Evolutionary conservation across 2,329 filamentous ascomycete species (phyloP), one percentile per base, ranked within the genome.

Genomic region (Nemania sp.): DNA sequence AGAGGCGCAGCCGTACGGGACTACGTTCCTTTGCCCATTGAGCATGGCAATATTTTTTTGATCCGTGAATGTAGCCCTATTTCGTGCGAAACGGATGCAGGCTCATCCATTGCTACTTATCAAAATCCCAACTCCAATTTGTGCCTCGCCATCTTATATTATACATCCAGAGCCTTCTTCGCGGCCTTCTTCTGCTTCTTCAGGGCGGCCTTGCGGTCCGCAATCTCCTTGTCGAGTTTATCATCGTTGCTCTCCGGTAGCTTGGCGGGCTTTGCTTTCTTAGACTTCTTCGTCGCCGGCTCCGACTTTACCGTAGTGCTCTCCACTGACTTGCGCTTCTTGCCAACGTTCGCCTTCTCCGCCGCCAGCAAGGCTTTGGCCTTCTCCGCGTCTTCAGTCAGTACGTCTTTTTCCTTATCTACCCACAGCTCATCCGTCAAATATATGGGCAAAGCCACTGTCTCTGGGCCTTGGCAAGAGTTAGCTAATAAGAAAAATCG

Each of bases 391-490:
- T 75, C 77, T 39, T 82, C 80, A 65, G 82, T 79, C 37, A 95
- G 79, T 6, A 97, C 86, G 71, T 89, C 86, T 64, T 91, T 88
- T 63, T 87, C 83, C 64, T 86, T 83, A 66, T 95, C 90, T 15
- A 89, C 77, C 92, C 95, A 99, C 65, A 99, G 82, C 81, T 97
- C 92, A 68, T 92, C 89, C 4, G 94, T 90, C 73, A 97, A 80
- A 91, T 92, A 99, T 73, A 99, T 88, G n/a, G 95, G 95, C 71
- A 99, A 82, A 9, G 94, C 90, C 63, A 88, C 89, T 4, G 94
- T 97, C 72, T 91, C 87, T 29, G 91, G 89, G 2, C 92, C 91
- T 83, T 34, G 35, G 25, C 1, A 42, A 32, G 1, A 43, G 45
- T 64, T 61, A 64, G 58, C 32, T 47, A 21, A 53, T n/a, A n/a